A percentile compares a stretch with the other conserved stretches of the same genome.
Conservation (phyloP, 345 rosid species). For the Salix caprea region DNA sequence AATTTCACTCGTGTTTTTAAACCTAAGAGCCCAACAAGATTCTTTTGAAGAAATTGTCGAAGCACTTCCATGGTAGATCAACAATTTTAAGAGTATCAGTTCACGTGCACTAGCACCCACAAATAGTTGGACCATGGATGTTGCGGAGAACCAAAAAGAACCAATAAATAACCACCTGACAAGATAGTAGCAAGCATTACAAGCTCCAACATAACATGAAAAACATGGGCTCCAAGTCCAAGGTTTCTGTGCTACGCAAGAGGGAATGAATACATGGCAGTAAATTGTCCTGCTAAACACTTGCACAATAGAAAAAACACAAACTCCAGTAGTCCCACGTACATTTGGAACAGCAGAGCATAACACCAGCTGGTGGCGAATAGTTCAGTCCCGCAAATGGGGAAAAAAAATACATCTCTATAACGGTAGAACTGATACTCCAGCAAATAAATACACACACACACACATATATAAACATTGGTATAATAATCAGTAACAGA, state of each 20-base stretch:
- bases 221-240: background rate
- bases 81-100: no score
- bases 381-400: background rate
- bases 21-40: no score
- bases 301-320: background rate
- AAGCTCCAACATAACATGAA: background rate
- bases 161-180: no score
- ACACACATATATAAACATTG: background rate
- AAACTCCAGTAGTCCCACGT: background rate
- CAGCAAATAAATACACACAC: background rate
- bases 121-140: background rate
- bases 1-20: no score
- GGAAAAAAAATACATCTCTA: no score
- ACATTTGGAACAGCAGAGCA: background rate
- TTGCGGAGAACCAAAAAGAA: background rate
- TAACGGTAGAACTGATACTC: background rate
- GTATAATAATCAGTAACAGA: background rate
- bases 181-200: background rate
- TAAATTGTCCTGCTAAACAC: background rate
- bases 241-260: background rate
- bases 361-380: background rate
- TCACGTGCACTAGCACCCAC: no score
- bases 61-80: no score
- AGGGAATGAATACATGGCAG: background rate
- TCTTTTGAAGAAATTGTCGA: no score